Evolutionary conservation across 2,329 filamentous ascomycete species (phyloP).

Genomic region (Pseudogymnoascus sp.): DNA sequence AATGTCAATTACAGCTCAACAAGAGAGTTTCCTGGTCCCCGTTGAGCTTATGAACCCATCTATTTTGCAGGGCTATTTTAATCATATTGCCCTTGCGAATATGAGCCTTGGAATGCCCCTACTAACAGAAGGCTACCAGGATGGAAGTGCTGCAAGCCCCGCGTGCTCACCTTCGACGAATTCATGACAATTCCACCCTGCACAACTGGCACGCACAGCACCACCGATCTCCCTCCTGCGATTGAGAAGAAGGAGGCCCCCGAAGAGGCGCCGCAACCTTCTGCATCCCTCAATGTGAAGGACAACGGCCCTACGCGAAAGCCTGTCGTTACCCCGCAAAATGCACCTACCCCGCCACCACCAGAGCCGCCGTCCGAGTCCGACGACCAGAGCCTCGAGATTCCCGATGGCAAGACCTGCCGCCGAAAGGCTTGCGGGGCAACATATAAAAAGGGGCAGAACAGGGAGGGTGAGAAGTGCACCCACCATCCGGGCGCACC

Average conservation of each 20-base stretch:
- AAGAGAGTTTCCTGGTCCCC: conserved; percentile 7
- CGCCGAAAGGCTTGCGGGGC: conserved; percentile 67
- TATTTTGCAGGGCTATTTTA: conserved; percentile 12
- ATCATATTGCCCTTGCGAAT: not conserved
- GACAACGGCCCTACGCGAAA: conserved; percentile 41
- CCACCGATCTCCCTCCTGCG: conserved; percentile 61
- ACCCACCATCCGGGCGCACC: conserved; percentile 82
- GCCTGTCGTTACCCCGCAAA: conserved; percentile 37
- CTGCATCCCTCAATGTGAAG: conserved; percentile 31
- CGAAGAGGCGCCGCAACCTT: conserved; percentile 29
- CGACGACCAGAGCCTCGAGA: conserved; percentile 67
- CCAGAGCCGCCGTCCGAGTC: conserved; percentile 73
- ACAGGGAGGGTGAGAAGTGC: conserved; percentile 66
- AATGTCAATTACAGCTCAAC: not conserved
- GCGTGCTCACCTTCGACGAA: conserved; percentile 95
- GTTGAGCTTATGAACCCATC: not conserved
- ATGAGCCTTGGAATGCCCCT: conserved; percentile 6
- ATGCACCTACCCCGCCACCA: conserved; percentile 31
- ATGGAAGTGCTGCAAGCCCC: conserved; percentile 98
- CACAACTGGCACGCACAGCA: conserved; percentile 86
- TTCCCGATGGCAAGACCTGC: conserved; percentile 68
- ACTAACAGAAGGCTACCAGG: conserved; percentile 43
- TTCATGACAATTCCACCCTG: conserved; percentile 90
- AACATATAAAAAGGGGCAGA: conserved; percentile 52
- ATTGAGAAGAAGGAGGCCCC: conserved; percentile 49